Percentiles rank a stretch among this genome's conserved stretches.
Evolutionary conservation across 2,329 filamentous ascomycete genomes (phyloP).

Genomic region (Verticillium longisporum): DNA sequence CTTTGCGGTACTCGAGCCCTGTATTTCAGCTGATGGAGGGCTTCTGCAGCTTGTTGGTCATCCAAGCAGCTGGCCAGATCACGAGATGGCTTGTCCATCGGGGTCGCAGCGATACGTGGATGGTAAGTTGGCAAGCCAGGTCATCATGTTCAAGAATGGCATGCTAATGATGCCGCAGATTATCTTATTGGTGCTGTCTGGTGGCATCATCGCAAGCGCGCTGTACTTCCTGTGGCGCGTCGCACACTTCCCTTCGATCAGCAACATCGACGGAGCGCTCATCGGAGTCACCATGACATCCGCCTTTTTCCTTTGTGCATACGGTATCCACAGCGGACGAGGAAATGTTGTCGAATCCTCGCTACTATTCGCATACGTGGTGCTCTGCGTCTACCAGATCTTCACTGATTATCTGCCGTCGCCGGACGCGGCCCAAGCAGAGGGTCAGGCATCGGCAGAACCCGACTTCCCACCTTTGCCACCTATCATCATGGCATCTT

Average conservation of each 20-base stretch:
- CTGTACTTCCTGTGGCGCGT: slow-evolving; percentile 96
- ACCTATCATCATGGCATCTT: slow-evolving; percentile 97
- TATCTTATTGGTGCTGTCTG: slow-evolving; percentile 76
- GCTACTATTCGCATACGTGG: slow-evolving; percentile 90
- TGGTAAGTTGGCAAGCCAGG: slow-evolving; percentile 52
- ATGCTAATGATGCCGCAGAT: slow-evolving; percentile 49
- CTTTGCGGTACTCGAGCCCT: slow-evolving; percentile 83
- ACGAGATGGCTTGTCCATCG: slow-evolving; percentile 92
- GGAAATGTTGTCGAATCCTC: slow-evolving; percentile 95
- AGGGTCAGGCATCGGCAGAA: slow-evolving; percentile 46
- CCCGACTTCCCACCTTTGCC: slow-evolving; percentile 95
- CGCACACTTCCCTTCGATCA: slow-evolving; percentile 85
- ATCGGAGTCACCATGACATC: slow-evolving; percentile 92
- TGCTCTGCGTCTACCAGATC: slow-evolving; percentile 98
- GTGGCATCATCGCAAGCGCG: slow-evolving; percentile 85
- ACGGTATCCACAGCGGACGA: slow-evolving; percentile 80
- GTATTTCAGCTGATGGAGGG: slow-evolving; percentile 93
- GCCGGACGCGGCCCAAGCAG: slow-evolving; percentile 47
- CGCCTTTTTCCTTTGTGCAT: slow-evolving; percentile 87
- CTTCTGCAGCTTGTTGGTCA: slow-evolving; percentile 92
- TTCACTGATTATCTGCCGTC: slow-evolving; percentile 96
- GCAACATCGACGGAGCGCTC: slow-evolving; percentile 83
- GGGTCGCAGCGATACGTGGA: slow-evolving; percentile 91
- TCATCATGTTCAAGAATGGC: not conserved
- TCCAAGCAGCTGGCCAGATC: slow-evolving; percentile 90